phyloP scores from a whole-genome alignment of 208 protist species.

The Acanthamoeba triangularis region DNA sequence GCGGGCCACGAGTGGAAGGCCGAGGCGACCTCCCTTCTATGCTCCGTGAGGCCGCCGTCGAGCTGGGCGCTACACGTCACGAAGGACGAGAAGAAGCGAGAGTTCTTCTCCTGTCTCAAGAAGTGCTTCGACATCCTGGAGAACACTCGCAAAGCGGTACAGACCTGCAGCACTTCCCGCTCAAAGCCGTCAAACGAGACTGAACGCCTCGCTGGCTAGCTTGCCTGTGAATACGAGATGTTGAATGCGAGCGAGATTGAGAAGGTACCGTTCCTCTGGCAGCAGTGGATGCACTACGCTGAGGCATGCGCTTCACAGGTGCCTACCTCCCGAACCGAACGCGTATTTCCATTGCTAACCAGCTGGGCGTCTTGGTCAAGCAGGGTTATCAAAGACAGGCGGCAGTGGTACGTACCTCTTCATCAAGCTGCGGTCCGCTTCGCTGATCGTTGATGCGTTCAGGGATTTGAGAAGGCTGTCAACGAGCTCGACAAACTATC shows the following conservation, averaged over 20 bases:
- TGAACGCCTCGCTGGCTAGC: neutral
- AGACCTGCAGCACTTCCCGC: neutral
- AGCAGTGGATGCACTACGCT: conserved; percentile 6
- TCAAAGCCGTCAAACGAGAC: no score
- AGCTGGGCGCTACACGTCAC: neutral
- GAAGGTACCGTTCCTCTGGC: neutral
- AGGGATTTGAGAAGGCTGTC: neutral
- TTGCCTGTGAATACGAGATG: neutral
- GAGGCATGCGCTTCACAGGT: neutral
- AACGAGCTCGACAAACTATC: neutral
- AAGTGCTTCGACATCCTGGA: neutral
- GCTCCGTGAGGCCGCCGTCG: neutral
- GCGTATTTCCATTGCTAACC: neutral
- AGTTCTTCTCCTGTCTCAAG: neutral
- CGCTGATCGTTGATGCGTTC: neutral
- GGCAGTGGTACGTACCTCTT: neutral
- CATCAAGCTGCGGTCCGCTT: neutral
- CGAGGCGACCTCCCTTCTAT: neutral
- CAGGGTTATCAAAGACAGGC: neutral
- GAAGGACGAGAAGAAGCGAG: neutral
- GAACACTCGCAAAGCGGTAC: neutral
- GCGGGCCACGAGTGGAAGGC: neutral
- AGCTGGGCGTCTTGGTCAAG: no score
- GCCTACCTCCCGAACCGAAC: neutral
- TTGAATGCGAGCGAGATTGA: neutral